These are phyloP conservation scores for Fusarium tuaranense DNA, from an alignment of 2,329 filamentous ascomycete genomes.

Conservation along the genomic window DNA sequence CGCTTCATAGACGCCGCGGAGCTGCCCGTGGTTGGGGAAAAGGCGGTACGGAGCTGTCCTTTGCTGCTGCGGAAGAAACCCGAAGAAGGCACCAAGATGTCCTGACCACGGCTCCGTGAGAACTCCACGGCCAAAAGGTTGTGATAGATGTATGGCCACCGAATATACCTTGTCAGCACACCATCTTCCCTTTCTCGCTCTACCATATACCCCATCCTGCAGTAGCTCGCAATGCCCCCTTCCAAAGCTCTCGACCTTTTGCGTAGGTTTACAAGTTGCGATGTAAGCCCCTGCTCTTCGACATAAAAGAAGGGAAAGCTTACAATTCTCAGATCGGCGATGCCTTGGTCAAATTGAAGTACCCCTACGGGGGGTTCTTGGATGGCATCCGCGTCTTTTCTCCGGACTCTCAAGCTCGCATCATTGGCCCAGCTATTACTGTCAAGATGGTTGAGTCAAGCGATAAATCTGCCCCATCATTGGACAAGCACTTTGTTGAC, in stretches of 20 bases:
- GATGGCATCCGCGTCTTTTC: slow-evolving; percentile 43
- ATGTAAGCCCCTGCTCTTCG: neutral
- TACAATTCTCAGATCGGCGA: slow-evolving; percentile 35
- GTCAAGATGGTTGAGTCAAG: slow-evolving; percentile 46
- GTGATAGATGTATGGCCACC: neutral
- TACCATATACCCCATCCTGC: too few species aligned
- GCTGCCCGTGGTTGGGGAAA: neutral
- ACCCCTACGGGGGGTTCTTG: slow-evolving; percentile 43
- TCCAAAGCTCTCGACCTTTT: neutral
- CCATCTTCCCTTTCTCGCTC: neutral
- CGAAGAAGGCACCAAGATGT: neutral
- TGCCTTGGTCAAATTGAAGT: slow-evolving; percentile 46
- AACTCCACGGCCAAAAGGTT: neutral
- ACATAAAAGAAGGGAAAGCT: neutral
- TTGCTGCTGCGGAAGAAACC: neutral
- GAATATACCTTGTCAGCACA: neutral
- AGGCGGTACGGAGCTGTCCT: neutral
- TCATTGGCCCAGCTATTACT: slow-evolving; percentile 45
- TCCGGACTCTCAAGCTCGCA: slow-evolving; percentile 24
- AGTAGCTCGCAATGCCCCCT: neutral
- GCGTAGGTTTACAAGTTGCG: neutral
- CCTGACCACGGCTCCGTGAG: neutral
- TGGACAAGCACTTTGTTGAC: slow-evolving; percentile 46
- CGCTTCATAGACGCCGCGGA: neutral
- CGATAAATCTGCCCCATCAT: slow-evolving; percentile 40